A percentile compares a stretch with the other conserved stretches of the same genome.
Evolutionary conservation across 192 early-diverging fungal species (phyloP).

Genomic region (Chytriomyces hyalinus): DNA sequence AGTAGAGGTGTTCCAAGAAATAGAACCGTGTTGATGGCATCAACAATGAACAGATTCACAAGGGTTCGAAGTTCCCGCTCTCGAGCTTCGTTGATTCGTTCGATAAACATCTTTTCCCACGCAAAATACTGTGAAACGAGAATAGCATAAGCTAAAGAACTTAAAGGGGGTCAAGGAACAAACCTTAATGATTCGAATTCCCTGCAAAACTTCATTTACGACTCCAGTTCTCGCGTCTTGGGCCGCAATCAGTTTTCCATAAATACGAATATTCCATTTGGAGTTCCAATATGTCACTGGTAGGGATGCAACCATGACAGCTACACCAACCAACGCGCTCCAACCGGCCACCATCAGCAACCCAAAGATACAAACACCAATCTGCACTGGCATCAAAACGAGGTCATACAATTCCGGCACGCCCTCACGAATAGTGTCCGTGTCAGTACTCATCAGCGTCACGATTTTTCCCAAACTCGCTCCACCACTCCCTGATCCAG

Average conservation of each 20-base stretch:
- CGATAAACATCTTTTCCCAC: slow-evolving; percentile 43
- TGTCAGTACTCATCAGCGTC: slow-evolving; percentile 40
- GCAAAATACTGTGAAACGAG: slow-evolving; percentile 64
- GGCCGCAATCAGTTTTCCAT: slow-evolving; percentile 62
- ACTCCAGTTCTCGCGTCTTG: slow-evolving; percentile 76
- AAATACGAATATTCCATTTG: slow-evolving; percentile 32
- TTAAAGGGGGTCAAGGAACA: too few relatives aligned
- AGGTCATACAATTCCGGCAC: neutral
- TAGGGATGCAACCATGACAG: slow-evolving; percentile 56
- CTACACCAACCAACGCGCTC: slow-evolving; percentile 78
- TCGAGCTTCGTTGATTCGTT: slow-evolving; percentile 29
- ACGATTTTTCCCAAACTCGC: slow-evolving; percentile 43
- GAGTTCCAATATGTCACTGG: slow-evolving; percentile 32
- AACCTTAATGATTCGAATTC: slow-evolving; percentile 87
- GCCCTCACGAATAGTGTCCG: slow-evolving; percentile 23
- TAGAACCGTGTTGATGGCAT: slow-evolving; percentile 24
- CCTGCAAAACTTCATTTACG: slow-evolving; percentile 85
- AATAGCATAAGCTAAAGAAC: neutral
- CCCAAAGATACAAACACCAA: slow-evolving; percentile 61
- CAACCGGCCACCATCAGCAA: slow-evolving; percentile 78
- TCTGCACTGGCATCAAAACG: neutral
- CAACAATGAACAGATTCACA: neutral
- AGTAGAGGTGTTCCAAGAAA: slow-evolving; percentile 45
- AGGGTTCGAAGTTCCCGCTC: slow-evolving; percentile 24
- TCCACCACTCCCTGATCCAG: slow-evolving; percentile 20